These are phyloP conservation scores for Tylopilus vinaceipallidus DNA, from an alignment of 768 basidiomycete species.

Conservation along the genomic window DNA sequence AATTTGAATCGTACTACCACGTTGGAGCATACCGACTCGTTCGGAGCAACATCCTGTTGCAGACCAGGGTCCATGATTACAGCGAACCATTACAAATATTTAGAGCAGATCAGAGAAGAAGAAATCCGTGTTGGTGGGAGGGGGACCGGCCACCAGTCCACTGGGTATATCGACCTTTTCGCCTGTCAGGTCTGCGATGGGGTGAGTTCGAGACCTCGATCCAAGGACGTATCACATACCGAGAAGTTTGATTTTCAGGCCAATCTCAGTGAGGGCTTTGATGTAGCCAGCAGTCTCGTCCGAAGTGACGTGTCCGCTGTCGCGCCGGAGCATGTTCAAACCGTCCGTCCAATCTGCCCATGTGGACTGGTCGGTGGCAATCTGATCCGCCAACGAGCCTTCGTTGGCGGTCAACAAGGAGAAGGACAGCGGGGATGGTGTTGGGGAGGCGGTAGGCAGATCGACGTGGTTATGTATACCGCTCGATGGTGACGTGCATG, in stretches of 20 bases:
- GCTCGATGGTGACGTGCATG: slow-evolving; percentile 67
- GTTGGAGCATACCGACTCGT: neutral
- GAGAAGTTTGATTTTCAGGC: slow-evolving; percentile 85
- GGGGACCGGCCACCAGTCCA: slow-evolving; percentile 71
- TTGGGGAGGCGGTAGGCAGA: slow-evolving; percentile 52
- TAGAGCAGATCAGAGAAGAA: slow-evolving; percentile 70
- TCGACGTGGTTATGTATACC: slow-evolving; percentile 60
- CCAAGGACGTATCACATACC: slow-evolving; percentile 62
- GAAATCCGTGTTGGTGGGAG: slow-evolving; percentile 78
- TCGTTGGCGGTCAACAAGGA: slow-evolving; percentile 69
- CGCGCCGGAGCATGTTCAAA: slow-evolving; percentile 79
- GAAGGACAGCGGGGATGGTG: slow-evolving; percentile 71
- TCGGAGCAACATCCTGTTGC: neutral
- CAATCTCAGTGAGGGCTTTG: slow-evolving; percentile 85
- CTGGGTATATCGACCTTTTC: slow-evolving; percentile 89
- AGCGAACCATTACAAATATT: slow-evolving; percentile 15
- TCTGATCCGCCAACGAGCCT: slow-evolving; percentile 72
- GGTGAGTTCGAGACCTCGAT: neutral
- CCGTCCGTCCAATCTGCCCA: slow-evolving; percentile 97
- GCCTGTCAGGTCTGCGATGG: slow-evolving; percentile 72
- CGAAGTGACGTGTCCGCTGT: slow-evolving; percentile 80
- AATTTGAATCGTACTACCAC: slow-evolving; percentile 12
- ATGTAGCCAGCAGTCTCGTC: slow-evolving; percentile 86
- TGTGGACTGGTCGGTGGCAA: slow-evolving; percentile 71
- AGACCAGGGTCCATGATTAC: slow-evolving; percentile 9